phyloP scores from a whole-genome alignment of 768 basidiomycete genomes.

The Galerina sulciceps region DNA sequence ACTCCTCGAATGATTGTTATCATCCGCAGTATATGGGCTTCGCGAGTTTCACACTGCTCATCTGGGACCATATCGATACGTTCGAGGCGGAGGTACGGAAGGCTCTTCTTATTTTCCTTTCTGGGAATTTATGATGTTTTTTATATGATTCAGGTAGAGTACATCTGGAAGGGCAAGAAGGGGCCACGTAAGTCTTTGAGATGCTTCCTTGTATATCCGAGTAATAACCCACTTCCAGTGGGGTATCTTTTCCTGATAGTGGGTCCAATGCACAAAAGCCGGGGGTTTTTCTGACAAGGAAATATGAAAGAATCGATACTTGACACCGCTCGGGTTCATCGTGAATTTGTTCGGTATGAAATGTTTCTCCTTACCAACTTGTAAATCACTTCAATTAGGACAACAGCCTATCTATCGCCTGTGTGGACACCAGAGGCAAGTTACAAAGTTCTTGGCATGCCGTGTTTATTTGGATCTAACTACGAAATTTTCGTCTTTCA shows the following conservation, averaged over 20 bases:
- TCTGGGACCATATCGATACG: slow-evolving; percentile 61
- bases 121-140: neutral
- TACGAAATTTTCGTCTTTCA: neutral
- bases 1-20: neutral
- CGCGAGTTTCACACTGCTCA: slow-evolving; percentile 50
- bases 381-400: slow-evolving; percentile 17
- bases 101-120: neutral
- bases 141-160: slow-evolving; percentile 40
- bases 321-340: slow-evolving; percentile 64
- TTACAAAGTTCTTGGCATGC: neutral
- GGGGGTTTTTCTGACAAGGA: no score
- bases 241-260: slow-evolving; percentile 46
- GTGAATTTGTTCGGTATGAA: slow-evolving; percentile 51
- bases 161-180: slow-evolving; percentile 54
- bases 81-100: slow-evolving; percentile 43
- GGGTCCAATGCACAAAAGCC: slow-evolving; percentile 5
- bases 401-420: slow-evolving; percentile 46
- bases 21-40: slow-evolving; percentile 51
- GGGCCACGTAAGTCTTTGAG: slow-evolving; percentile 38
- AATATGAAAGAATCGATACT: slow-evolving; percentile 56
- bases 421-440: slow-evolving; percentile 41
- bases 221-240: slow-evolving; percentile 26
- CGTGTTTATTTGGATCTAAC: no score
- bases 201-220: neutral
- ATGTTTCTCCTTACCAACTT: neutral